Percentiles rank a stretch among this genome's conserved stretches.
Conservation (phyloP, 2,329 filamentous ascomycete genomes). For the Talaromyces marneffei region DNA sequence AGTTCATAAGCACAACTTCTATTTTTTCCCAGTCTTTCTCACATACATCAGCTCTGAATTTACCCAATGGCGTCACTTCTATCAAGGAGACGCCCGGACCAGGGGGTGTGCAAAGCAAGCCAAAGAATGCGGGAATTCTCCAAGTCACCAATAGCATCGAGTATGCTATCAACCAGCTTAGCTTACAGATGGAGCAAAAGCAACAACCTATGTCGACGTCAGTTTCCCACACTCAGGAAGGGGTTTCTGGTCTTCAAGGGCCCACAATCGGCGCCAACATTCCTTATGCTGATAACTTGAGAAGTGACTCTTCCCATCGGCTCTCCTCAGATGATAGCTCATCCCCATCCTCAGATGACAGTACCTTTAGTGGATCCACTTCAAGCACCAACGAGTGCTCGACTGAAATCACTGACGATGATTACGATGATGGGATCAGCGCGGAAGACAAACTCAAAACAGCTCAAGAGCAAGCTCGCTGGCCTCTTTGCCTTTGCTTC, state of each 20-base stretch:
- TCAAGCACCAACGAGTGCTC: conserved; percentile 17
- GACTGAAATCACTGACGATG: conserved; percentile 27
- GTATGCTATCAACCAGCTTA: conserved; percentile 25
- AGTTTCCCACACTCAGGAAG: conserved; percentile 27
- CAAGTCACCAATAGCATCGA: conserved; percentile 32
- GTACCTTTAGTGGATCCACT: conserved; percentile 21
- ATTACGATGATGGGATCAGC: conserved; percentile 14
- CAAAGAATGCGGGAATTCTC: conserved; percentile 36
- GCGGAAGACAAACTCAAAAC: conserved; percentile 8
- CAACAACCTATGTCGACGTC: conserved; percentile 20
- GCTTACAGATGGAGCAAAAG: conserved; percentile 16
- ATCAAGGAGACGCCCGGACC: conserved; percentile 19
- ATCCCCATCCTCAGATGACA: conserved; percentile 24
- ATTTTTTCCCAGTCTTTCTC: conserved; percentile 17
- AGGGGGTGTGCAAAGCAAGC: conserved; percentile 26
- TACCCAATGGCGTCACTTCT: conserved; percentile 22
- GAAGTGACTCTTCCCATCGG: conserved; percentile 19
- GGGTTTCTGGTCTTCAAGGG: conserved; percentile 27
- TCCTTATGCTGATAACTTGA: conserved; percentile 27
- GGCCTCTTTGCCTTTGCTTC: conserved; percentile 6
- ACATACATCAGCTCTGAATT: conserved; percentile 22
- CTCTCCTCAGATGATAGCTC: conserved; percentile 24
- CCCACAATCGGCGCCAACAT: conserved; percentile 33
- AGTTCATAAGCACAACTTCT: neutral
- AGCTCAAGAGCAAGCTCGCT: conserved; percentile 8